Evolutionary conservation across 2,329 filamentous ascomycete genomes (phyloP).

Genomic region (Cladophialophora psammophila): DNA sequence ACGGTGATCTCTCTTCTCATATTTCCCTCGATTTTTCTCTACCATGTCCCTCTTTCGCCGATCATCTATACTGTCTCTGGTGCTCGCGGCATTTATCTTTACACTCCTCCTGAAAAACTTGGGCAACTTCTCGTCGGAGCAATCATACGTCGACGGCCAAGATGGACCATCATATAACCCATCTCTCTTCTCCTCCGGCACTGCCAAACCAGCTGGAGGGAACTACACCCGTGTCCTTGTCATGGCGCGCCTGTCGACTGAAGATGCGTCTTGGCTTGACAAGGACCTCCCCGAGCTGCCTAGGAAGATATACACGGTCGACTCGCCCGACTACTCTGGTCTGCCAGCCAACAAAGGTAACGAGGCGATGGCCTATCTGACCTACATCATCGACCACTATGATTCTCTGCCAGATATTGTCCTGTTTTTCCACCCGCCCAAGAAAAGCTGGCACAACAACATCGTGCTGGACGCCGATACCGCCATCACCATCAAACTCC

Average conservation of each 20-base stretch:
- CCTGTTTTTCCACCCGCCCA: conserved; percentile 67
- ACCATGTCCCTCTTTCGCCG: conserved; percentile 24
- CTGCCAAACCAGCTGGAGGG: conserved; percentile 54
- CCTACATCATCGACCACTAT: conserved; percentile 70
- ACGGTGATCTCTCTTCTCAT: neutral
- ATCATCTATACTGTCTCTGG: conserved; percentile 16
- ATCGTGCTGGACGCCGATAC: conserved; percentile 59
- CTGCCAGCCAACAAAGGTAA: conserved; percentile 64
- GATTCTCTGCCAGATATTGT: conserved; percentile 65
- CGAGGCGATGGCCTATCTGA: conserved; percentile 69
- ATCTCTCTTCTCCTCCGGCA: conserved; percentile 46
- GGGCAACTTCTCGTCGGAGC: neutral
- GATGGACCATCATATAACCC: conserved; percentile 34
- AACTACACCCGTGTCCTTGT: conserved; percentile 64
- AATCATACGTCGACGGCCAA: conserved; percentile 28
- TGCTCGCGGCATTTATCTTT: conserved; percentile 16
- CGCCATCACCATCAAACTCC: conserved; percentile 57
- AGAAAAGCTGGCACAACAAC: conserved; percentile 67
- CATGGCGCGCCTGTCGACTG: conserved; percentile 46
- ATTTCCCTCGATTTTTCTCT: neutral
- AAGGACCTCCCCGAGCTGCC: conserved; percentile 49
- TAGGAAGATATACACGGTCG: conserved; percentile 33
- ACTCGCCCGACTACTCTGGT: conserved; percentile 39
- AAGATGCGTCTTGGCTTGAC: conserved; percentile 56
- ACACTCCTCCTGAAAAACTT: conserved; percentile 19